Evolutionary conservation across 2,329 filamentous ascomycete species (phyloP), one percentile per base, ranked within the genome.

Genomic region (Diplocarpon rosae): DNA sequence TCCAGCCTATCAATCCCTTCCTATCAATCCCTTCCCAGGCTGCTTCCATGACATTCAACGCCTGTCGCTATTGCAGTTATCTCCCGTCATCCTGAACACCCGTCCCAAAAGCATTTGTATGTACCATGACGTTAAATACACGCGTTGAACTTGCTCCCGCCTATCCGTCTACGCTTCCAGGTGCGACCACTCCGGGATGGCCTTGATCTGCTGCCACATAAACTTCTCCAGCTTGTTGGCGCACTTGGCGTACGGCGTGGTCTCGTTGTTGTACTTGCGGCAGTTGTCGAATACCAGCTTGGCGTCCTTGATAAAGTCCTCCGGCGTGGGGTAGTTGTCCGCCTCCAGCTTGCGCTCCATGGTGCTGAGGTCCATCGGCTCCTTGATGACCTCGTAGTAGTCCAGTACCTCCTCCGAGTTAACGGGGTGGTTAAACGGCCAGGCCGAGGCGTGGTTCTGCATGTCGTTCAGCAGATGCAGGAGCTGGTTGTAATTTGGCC

Each of bases 331-430:
- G 61, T 98, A 98, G 59, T 90, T 77, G 65, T 96, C 92, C 32
- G 87, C 86, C 60, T 96, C 89, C 52, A 95, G 82, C 65, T 94
- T 94, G 55, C 78, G 80, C 65, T 96, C 92, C 90, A 98, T 96
- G 15, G 89, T 95, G 38, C 78, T 82, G 38, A 95, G 71, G 61
- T 95, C 92, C 92, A 98, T 98, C 30, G 92, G 92, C 63, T 95
- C 85, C 61, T 89, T 89, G 69, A 98, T 98, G 49, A 96, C 89
- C 48, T 95, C 87, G 69, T 96, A 96, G 67, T 98, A 98, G 63
- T 98, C 92, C n/a, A 87, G 80, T 0, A 98, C 92, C 54, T 96
- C 92, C 58, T 98, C 92, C 54, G 83, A 81, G 62, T 93, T 95
- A 54, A 98, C 92, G 0, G 92, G 90, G 20, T 87, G 78, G 28